Percentiles rank a stretch among this genome's conserved stretches.
Evolutionary conservation across 169 alveolate genomes (phyloP).

Genomic region (Blepharisma undulans): DNA sequence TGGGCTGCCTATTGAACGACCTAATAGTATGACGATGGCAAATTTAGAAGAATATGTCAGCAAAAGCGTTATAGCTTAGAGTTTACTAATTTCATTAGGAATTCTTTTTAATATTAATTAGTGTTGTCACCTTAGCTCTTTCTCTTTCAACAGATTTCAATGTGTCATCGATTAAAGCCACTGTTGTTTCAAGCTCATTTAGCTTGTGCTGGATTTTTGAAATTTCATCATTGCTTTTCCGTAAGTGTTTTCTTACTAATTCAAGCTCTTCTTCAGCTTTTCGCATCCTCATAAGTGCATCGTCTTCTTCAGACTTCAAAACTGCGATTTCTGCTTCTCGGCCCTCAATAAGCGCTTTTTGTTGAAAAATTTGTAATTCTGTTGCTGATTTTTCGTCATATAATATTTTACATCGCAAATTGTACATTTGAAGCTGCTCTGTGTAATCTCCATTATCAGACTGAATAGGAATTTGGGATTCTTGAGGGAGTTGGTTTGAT

Average conservation of each 20-base stretch:
- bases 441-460: constrained; percentile 31
- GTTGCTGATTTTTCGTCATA: constrained; percentile 55
- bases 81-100: neutral
- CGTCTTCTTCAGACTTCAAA: constrained; percentile 39
- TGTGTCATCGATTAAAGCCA: constrained; percentile 61
- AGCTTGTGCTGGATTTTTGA: constrained; percentile 40
- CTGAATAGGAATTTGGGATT: neutral
- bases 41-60: neutral
- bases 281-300: constrained; percentile 18
- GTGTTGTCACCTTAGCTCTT: constrained; percentile 51
- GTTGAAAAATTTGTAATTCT: neutral
- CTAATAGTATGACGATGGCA: constrained; percentile 41
- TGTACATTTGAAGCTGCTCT: constrained; percentile 39
- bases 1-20: constrained; percentile 81
- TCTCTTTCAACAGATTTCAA: constrained; percentile 57
- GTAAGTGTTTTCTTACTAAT: constrained; percentile 42
- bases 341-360: neutral
- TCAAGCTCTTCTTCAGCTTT: constrained; percentile 55
- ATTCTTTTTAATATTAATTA: constrained; percentile 7
- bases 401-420: constrained; percentile 59
- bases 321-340: constrained; percentile 20
- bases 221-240: constrained; percentile 36
- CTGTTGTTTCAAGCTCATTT: constrained; percentile 41
- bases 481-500: constrained; percentile 7
- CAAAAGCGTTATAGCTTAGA: neutral